Base-by-base conservation (phyloP, 225 moss, liverwort and hornwort genomes). In the Polytrichum commune region DNA sequence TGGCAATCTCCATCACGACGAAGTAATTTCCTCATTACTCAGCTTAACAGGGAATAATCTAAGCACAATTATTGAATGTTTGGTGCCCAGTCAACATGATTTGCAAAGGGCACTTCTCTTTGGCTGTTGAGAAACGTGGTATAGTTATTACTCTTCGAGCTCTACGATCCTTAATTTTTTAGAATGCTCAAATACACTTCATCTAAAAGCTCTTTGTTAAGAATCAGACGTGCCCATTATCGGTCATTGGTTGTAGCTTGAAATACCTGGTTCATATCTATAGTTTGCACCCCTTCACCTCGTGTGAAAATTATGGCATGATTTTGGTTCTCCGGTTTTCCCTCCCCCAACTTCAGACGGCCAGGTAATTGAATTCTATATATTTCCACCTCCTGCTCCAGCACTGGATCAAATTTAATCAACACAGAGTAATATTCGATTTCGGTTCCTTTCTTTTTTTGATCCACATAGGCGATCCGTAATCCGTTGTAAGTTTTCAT, bases 301-400 rank as follows among this genome's bases (percentile, higher is more conserved):
- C 97, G 83, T 22, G 97, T 97, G 68, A 97, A 97, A 61, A 97
- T 94, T 19, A 97, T 67, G 30, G 97, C 97, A 77, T 97, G 97
- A 76, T 97, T 97, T 73, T 97, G 97, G 57, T 97, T 97, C 66
- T 97, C 97, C 16, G 97, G 97, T 76, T 97, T 94, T n/a, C 97
- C 97, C 88, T 97, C 97, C 24, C 97, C 97, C 76, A 97, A 71
- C 76, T 90, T 90, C 30, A 97, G 71, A 68, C 86, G 91, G 29
- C 97, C 97, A 74, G 97, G 97, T 73, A 97, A 69, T 76, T 88
- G 89, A 29, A 97, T 85, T 78, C 97, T 80, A 75, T 94, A 97
- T 26, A 97, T 87, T 82, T 94, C 97, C 58, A 93, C 93, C 79
- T 97, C 97, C 35, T 67, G 35, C 54, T 80, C 0, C 74, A 73